Base-by-base conservation (phyloP, 1,284 basidiomycete species). In the Irpex lacteus region DNA sequence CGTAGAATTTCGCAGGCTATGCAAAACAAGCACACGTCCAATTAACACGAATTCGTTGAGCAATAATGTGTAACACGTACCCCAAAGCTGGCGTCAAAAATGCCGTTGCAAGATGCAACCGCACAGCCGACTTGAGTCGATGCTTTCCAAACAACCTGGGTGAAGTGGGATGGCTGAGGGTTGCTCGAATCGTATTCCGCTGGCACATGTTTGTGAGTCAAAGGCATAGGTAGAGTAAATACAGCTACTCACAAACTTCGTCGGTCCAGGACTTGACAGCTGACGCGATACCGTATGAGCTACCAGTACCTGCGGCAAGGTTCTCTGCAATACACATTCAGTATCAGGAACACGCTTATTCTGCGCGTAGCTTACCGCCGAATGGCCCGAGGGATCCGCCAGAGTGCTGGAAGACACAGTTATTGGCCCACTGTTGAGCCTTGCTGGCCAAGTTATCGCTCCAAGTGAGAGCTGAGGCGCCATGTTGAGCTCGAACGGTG, bases 61-160 rank as follows among this genome's bases (percentile, higher is more conserved):
- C 38, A 9, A 19, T 8, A 4, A 50, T 57, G 8, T 9, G 32
- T 34, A n/a, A 7, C 7, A 80, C 83, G 63, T 70, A 88, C 85
- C 64, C 83, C 85, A 68, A 78, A 86, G 58, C 75, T 80, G 34
- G 82, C 60, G 34, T 70, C 73, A 70, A 88, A 85, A 64, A 88
- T 85, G 34, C 82, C 83, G 68, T 72, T 74, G 74, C 86, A 88
- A 15, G 72, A 68, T 61, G 80, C 74, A 44, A 83, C 77, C 21
- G 85, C 88, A 72, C 88, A 91, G 34, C 88, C 89, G 37, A 90
- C 76, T 65, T 88, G 76, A 1, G 80, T 84, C 9, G 83, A 82
- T 6, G 73, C 78, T 74, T 91, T 90, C 89, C 89, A 91, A 2
- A 91, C 88, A 52, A 75, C 73, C 74, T 91, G 89, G 5, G 89